Conservation (phyloP, 164 flowering plant species). For the Chimonanthus salicifolius region DNA sequence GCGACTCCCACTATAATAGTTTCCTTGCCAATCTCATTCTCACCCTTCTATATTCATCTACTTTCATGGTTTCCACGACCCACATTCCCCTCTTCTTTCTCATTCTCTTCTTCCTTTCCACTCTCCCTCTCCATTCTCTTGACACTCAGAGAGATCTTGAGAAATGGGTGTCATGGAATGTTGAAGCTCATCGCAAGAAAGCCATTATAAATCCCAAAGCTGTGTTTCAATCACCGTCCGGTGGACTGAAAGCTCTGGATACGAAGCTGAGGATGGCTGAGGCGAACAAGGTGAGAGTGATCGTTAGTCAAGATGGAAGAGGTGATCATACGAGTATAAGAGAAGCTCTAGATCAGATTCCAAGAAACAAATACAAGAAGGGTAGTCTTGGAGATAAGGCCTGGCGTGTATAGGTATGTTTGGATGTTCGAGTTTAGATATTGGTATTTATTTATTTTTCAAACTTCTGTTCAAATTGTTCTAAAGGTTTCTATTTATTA, state of each 20-base stretch:
- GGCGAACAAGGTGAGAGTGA: constrained; percentile 27
- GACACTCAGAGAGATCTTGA: constrained; percentile 15
- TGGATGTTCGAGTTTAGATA: not conserved
- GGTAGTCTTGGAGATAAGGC: constrained; percentile 32
- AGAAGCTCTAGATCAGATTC: constrained; percentile 37
- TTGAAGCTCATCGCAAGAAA: constrained; percentile 19
- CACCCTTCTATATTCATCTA: not conserved
- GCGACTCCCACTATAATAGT: not conserved
- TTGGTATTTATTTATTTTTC: not conserved
- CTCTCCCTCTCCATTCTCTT: constrained; percentile 3
- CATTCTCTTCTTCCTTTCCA: constrained; percentile 12
- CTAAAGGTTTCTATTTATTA: not conserved
- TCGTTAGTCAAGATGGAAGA: constrained; percentile 40
- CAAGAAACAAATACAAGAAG: constrained; percentile 37
- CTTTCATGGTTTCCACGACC: constrained; percentile 15
- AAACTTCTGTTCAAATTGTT: too few species aligned
- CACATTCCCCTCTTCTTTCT: constrained; percentile 6
- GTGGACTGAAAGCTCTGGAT: constrained; percentile 19
- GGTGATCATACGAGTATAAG: constrained; percentile 31
- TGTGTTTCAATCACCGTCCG: not conserved
- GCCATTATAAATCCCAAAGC: constrained; percentile 2
- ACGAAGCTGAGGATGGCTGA: constrained; percentile 37
- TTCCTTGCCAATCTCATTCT: not conserved
- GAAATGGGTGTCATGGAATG: constrained; percentile 48
- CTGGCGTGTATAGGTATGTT: constrained; percentile 46